Evolutionary conservation across 345 rosid genomes (phyloP).

Genomic region (Boechera stricta): DNA sequence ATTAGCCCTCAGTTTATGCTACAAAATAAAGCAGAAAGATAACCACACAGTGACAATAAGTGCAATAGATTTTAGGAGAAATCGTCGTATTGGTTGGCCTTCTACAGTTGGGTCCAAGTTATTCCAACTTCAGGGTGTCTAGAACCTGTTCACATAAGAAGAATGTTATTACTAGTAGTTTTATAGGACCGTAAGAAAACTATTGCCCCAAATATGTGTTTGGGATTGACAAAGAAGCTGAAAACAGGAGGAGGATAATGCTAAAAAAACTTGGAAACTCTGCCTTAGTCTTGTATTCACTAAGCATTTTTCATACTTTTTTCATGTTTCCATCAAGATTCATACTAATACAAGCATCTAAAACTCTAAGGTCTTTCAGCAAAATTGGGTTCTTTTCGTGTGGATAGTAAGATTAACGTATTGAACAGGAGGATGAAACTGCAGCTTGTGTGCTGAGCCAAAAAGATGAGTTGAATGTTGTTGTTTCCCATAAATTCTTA

Average conservation of each 20-base stretch:
- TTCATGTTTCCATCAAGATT: slow-evolving; percentile 29
- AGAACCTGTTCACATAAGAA: slow-evolving; percentile 34
- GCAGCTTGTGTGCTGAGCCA: slow-evolving; percentile 22
- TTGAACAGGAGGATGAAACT: slow-evolving; percentile 18
- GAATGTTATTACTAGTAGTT: neutral
- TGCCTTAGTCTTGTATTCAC: slow-evolving; percentile 13
- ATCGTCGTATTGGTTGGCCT: slow-evolving; percentile 6
- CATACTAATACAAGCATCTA: slow-evolving; percentile 6
- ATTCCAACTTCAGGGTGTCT: slow-evolving; percentile 17
- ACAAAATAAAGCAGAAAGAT: slow-evolving; percentile 13
- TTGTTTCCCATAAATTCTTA: slow-evolving; percentile 13
- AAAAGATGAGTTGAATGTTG: slow-evolving; percentile 11
- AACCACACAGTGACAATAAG: slow-evolving; percentile 22
- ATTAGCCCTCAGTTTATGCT: slow-evolving; percentile 34
- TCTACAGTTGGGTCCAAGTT: slow-evolving; percentile 22
- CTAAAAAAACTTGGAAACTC: slow-evolving; percentile 18
- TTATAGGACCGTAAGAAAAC: slow-evolving; percentile 1
- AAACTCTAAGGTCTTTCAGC: slow-evolving; percentile 1
- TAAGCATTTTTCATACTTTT: neutral
- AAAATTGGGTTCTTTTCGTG: neutral
- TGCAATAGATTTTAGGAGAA: slow-evolving; percentile 9
- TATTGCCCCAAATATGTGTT: neutral
- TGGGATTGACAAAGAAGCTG: neutral
- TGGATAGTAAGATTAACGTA: neutral
- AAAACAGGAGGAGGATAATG: slow-evolving; percentile 13